A percentile compares a stretch with the other conserved stretches of the same genome.
phyloP scores from a whole-genome alignment of 164 flowering plant genomes.

The Saururus chinensis region DNA sequence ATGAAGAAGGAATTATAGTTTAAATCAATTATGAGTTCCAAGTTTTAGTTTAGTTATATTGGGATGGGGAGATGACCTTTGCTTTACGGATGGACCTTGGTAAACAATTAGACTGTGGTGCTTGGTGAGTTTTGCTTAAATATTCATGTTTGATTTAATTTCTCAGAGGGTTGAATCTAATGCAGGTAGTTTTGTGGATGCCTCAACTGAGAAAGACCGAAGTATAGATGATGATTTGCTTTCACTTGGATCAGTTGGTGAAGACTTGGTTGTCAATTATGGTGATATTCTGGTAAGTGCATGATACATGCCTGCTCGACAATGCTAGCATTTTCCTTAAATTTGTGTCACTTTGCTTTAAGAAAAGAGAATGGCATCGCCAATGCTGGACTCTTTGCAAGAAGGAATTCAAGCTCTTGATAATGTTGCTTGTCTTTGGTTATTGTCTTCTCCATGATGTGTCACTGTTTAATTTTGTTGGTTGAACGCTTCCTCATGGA shows the following conservation, averaged over 20 bases:
- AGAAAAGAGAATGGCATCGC: too few species aligned
- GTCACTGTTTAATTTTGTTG: not conserved
- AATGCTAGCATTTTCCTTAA: too few species aligned
- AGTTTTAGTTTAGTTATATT: too few species aligned
- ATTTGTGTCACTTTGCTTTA: too few species aligned
- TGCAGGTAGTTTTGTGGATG: constrained; percentile 4
- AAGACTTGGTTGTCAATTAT: constrained; percentile 17
- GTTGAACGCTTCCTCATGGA: not conserved
- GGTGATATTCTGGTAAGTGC: constrained; percentile 29
- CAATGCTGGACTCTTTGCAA: not conserved
- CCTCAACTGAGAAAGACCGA: constrained; percentile 19
- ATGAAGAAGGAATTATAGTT: not conserved
- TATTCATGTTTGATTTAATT: too few species aligned
- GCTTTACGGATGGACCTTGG: too few species aligned
- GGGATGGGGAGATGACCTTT: too few species aligned
- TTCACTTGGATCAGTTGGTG: constrained; percentile 15
- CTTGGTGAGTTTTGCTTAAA: too few species aligned
- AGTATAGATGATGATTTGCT: constrained; percentile 19
- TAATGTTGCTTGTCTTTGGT: not conserved
- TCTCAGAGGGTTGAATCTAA: too few species aligned
- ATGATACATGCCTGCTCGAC: too few species aligned
- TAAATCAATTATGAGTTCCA: not conserved
- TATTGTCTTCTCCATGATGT: not conserved
- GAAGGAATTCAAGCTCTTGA: not conserved
- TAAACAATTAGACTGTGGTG: too few species aligned